phyloP scores from a whole-genome alignment of 1,284 basidiomycete genomes.

The Cryptococcus depauperatus region DNA sequence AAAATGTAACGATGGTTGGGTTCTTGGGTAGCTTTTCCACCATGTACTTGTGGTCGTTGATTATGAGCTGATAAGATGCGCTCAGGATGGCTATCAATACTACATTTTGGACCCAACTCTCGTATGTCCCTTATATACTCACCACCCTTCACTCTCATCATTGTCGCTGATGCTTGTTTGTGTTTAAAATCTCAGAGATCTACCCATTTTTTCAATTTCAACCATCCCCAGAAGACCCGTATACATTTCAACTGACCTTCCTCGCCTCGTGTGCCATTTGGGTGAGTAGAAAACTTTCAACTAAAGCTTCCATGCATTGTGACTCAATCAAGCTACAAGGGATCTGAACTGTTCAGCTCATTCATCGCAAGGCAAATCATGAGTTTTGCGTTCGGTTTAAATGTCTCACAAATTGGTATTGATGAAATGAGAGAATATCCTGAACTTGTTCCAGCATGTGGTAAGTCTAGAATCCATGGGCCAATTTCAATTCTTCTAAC shows the following conservation, averaged over 20 bases:
- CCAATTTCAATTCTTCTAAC: not conserved
- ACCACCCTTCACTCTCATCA: not conserved
- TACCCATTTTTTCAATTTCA: constrained; percentile 54
- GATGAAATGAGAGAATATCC: constrained; percentile 52
- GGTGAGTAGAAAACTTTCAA: constrained; percentile 29
- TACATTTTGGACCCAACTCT: constrained; percentile 51
- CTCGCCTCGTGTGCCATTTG: constrained; percentile 51
- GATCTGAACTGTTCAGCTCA: constrained; percentile 47
- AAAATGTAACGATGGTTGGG: constrained; percentile 51
- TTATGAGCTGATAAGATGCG: not conserved
- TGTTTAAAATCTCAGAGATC: constrained; percentile 38
- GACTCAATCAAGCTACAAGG: constrained; percentile 14
- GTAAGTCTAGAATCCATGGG: constrained; percentile 13
- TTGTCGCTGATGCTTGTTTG: not conserved
- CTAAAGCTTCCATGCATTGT: not conserved
- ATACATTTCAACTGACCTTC: constrained; percentile 53
- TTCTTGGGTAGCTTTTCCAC: constrained; percentile 40
- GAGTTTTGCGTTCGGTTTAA: constrained; percentile 44
- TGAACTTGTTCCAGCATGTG: constrained; percentile 43
- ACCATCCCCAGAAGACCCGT: constrained; percentile 48
- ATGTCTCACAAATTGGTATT: constrained; percentile 50
- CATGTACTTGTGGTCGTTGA: not conserved
- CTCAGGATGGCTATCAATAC: constrained; percentile 45
- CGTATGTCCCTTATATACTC: constrained; percentile 21
- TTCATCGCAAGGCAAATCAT: constrained; percentile 49